Base-by-base conservation (phyloP, 163 green algal genomes). In the Scenedesmus sp. region DNA sequence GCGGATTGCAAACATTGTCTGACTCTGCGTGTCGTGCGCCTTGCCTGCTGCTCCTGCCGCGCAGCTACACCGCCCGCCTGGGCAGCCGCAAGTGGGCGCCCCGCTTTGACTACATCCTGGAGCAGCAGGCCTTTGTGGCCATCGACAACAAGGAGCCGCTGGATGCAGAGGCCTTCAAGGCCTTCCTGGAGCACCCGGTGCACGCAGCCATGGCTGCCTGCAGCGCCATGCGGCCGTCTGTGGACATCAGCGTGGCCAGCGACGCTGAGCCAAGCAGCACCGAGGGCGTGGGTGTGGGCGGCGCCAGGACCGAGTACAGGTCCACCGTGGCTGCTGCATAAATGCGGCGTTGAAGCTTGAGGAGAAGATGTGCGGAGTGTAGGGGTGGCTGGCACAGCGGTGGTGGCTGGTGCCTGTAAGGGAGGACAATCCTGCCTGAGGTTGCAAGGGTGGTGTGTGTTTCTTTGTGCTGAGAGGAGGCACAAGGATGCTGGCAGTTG, bases 51-150 rank as follows among this genome's bases (percentile, higher is more conserved):
- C 54, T 85, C 13, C 6, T 73, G 18, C 12, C n/a, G 15, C n/a
- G 55, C 87, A 92, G 88, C n/a, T 99, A 99, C 96, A 99, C 98
- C 62, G 98, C 98, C 9, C 97, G 98, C 92, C 96, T 99, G 66
- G 98, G 98, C 87, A 97, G 94, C 70, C 95, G 98, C 89, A 99
- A 99, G 96, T 99, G 98, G 98, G 98, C 98, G 0, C 98, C 98
- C 12, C 96, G 98, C 86, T 99, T 99, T 92, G 98, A 99, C 96
- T 99, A 99, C 96, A 97, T 99, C 90, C 94, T 99, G 87, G 96
- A 98, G 88, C 98, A 99, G 96, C 98, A 99, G 94, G 95, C 96
- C 1, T 97, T 98, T 91, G 93, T 96, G 55, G 95, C 94, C 46
- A 93, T 98, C 60, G 97, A 99, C 92, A 94, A 95, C 60, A 95